These are phyloP conservation scores for Curvularia verruculosa DNA, from an alignment of 2,329 filamentous ascomycete genomes.

Conservation along the genomic window DNA sequence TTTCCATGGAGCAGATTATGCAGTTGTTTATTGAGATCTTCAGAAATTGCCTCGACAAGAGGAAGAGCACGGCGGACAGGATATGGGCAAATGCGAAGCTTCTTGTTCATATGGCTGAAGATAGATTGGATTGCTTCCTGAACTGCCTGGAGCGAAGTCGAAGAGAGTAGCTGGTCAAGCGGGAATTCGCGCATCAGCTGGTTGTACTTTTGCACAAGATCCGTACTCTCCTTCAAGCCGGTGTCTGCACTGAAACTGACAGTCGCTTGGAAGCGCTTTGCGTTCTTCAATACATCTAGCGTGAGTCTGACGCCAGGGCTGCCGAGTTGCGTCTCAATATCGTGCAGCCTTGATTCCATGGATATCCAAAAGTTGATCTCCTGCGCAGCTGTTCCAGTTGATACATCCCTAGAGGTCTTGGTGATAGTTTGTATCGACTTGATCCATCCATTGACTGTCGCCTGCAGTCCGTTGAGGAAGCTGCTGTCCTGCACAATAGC, in stretches of 20 bases:
- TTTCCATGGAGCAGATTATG: slow-evolving; percentile 85
- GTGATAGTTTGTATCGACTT: slow-evolving; percentile 97
- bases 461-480: slow-evolving; percentile 92
- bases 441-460: slow-evolving; percentile 96
- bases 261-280: slow-evolving; percentile 96
- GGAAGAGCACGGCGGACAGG: slow-evolving; percentile 89
- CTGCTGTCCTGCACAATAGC: slow-evolving; percentile 83
- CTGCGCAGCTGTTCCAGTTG: slow-evolving; percentile 82
- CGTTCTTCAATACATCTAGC: slow-evolving; percentile 92
- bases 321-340: slow-evolving; percentile 85
- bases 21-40: slow-evolving; percentile 84
- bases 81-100: slow-evolving; percentile 94
- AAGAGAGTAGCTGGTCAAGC: slow-evolving; percentile 89
- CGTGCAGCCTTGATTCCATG: slow-evolving; percentile 92
- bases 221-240: slow-evolving; percentile 91
- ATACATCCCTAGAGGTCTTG: slow-evolving; percentile 85
- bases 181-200: slow-evolving; percentile 98
- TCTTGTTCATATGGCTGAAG: slow-evolving; percentile 96
- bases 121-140: slow-evolving; percentile 88
- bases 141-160: slow-evolving; percentile 85
- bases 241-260: slow-evolving; percentile 97
- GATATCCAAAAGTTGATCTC: slow-evolving; percentile 99
- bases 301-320: slow-evolving; percentile 90
- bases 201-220: slow-evolving; percentile 98
- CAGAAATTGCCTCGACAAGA: slow-evolving; percentile 96